Evolutionary conservation across 176 grass and related monocot species (phyloP).

Genomic region (Zoysia pacifica): DNA sequence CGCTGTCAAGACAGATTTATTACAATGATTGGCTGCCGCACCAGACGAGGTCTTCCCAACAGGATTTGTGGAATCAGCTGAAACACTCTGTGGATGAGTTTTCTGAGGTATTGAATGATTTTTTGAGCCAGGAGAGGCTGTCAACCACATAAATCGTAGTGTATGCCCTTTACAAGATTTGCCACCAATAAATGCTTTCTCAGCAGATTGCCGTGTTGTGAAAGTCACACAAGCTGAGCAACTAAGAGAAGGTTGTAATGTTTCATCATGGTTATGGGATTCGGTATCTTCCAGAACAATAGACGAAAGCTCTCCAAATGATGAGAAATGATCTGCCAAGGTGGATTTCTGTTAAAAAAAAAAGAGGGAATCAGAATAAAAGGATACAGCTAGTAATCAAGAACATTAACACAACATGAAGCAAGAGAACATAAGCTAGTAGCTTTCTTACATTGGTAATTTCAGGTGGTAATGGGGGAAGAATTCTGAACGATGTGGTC

Average conservation of each 20-base stretch:
- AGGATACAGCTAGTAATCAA: conserved; percentile 29
- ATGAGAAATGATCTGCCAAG: conserved; percentile 86
- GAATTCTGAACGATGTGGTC: conserved; percentile 80
- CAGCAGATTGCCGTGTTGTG: conserved; percentile 67
- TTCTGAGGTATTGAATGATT: conserved; percentile 49
- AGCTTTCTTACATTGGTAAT: conserved; percentile 64
- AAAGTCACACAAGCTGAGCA: conserved; percentile 76
- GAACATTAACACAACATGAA: conserved; percentile 34
- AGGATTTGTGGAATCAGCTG: conserved; percentile 45
- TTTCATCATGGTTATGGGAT: conserved; percentile 57
- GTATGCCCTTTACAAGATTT: conserved; percentile 75
- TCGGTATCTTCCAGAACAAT: conserved; percentile 69
- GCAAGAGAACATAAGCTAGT: conserved; percentile 8
- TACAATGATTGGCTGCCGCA: conserved; percentile 15
- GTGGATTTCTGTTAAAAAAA: conserved; percentile 70
- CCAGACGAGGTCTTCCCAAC: conserved; percentile 39
- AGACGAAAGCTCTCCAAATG: conserved; percentile 84
- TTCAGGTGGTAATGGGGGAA: conserved; percentile 83
- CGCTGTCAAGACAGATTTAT: conserved; percentile 14
- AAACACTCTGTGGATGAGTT: conserved; percentile 35
- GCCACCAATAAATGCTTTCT: conserved; percentile 83
- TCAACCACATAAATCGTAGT: conserved; percentile 82
- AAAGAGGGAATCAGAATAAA: conserved; percentile 28
- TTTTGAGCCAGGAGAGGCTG: conserved; percentile 50
- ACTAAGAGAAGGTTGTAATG: conserved; percentile 56